These are phyloP conservation scores for Leishmania mexicana DNA, from an alignment of 208 protist species.

Conservation along the genomic window DNA sequence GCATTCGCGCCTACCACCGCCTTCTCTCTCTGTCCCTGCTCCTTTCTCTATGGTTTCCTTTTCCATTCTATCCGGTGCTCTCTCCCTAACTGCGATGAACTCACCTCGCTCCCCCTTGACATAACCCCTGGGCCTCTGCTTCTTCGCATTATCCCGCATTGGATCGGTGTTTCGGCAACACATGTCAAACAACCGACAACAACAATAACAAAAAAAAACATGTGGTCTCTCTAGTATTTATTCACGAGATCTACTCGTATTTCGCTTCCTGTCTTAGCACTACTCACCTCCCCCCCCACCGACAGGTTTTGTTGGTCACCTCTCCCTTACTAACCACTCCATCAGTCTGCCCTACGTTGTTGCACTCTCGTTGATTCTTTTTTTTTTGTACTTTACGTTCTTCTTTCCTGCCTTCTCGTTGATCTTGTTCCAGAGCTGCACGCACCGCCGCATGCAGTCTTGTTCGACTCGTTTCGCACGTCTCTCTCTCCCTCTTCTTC, in stretches of 20 bases:
- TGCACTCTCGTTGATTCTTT: not conserved
- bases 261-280: not conserved
- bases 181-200: not conserved
- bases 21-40: slow-evolving; percentile 6
- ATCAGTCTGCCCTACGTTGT: not conserved
- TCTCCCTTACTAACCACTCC: not conserved
- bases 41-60: slow-evolving; percentile 6
- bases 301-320: not conserved
- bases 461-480: not conserved
- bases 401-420: not conserved
- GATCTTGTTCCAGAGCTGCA: not conserved
- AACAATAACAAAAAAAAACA: not conserved
- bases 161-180: not conserved
- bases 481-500: not conserved
- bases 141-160: slow-evolving; percentile 15
- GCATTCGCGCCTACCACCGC: not conserved
- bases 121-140: slow-evolving; percentile 18
- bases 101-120: slow-evolving; percentile 3
- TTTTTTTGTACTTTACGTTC: not conserved
- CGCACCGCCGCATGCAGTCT: not conserved
- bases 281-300: not conserved
- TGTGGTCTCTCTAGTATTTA: not conserved
- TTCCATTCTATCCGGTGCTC: not conserved
- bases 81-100: not conserved
- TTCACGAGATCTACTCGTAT: not conserved